phyloP scores from a whole-genome alignment of 2,329 filamentous ascomycete species.

The Scedosporium boydii region DNA sequence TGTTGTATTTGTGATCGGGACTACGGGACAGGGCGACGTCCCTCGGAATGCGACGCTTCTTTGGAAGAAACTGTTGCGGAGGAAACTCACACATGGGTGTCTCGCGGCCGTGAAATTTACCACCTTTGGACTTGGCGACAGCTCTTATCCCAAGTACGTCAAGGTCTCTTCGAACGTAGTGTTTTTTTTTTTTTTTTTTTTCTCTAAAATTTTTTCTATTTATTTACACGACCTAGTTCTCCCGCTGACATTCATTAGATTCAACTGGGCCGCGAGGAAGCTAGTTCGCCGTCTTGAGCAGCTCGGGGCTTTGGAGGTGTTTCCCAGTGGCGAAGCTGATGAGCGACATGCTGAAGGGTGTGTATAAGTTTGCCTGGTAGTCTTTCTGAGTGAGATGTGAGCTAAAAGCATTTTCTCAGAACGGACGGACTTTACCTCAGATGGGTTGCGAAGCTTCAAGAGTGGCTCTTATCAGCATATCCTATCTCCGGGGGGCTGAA shows the following conservation, averaged over 20 bases:
- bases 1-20: slow-evolving; percentile 76
- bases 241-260: slow-evolving; percentile 70
- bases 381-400: background rate
- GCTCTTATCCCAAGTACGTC: slow-evolving; percentile 77
- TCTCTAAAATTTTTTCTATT: slow-evolving; percentile 59
- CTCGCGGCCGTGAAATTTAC: slow-evolving; percentile 64
- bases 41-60: slow-evolving; percentile 73
- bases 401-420: slow-evolving; percentile 31
- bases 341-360: slow-evolving; percentile 90
- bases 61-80: slow-evolving; percentile 77
- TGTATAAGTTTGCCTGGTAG: slow-evolving; percentile 17
- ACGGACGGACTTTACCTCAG: slow-evolving; percentile 73
- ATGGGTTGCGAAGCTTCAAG: slow-evolving; percentile 62
- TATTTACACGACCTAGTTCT: slow-evolving; percentile 39
- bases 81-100: slow-evolving; percentile 63
- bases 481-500: slow-evolving; percentile 58
- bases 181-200: slow-evolving; percentile 86
- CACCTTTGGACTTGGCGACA: slow-evolving; percentile 87
- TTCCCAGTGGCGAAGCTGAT: slow-evolving; percentile 76
- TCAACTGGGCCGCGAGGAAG: slow-evolving; percentile 88
- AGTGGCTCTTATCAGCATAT: slow-evolving; percentile 54
- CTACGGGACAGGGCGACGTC: slow-evolving; percentile 89
- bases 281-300: slow-evolving; percentile 75
- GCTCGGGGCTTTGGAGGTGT: slow-evolving; percentile 69
- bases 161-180: slow-evolving; percentile 57